Percentiles rank a stretch among this genome's conserved stretches.
Evolutionary conservation across 2,329 filamentous ascomycete genomes (phyloP).

Genomic region (Ceratocystis destructans): DNA sequence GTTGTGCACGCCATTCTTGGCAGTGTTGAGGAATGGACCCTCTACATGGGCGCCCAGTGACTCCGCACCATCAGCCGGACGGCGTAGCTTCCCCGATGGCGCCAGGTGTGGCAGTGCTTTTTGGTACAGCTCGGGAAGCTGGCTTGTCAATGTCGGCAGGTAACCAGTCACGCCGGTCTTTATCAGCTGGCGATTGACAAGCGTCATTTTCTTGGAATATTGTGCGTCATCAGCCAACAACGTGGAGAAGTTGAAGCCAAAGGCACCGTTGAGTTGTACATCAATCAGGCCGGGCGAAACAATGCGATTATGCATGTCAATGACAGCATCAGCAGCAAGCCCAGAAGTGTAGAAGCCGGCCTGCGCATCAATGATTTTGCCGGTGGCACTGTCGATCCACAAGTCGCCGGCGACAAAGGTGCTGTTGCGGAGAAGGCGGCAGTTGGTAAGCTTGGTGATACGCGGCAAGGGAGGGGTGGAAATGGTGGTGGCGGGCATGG

Average conservation of each 20-base stretch:
- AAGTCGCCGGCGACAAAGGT: conserved; percentile 61
- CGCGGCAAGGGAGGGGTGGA: conserved; percentile 24
- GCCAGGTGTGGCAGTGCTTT: conserved; percentile 64
- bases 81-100: conserved; percentile 48
- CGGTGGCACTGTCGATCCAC: conserved; percentile 73
- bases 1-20: conserved; percentile 79
- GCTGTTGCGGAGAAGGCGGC: conserved; percentile 57
- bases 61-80: conserved; percentile 59
- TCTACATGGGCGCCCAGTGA: conserved; percentile 84
- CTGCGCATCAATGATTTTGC: conserved; percentile 65
- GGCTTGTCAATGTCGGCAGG: conserved; percentile 72
- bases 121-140: conserved; percentile 68
- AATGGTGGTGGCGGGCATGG: conserved; percentile 5
- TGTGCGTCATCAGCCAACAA: conserved; percentile 49
- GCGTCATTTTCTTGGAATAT: conserved; percentile 59
- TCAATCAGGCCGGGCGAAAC: conserved; percentile 79
- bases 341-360: conserved; percentile 54
- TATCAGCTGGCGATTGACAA: conserved; percentile 58
- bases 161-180: conserved; percentile 79
- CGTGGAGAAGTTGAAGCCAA: conserved; percentile 82
- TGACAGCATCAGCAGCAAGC: conserved; percentile 54
- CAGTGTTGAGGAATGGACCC: conserved; percentile 71
- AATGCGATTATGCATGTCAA: conserved; percentile 73
- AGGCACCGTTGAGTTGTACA: conserved; percentile 81
- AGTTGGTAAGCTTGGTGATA: conserved; percentile 84